Percentiles rank a stretch among this genome's conserved stretches.
Conservation (phyloP, 129 eudicot genomes). For the Pulicaria dysenterica region DNA sequence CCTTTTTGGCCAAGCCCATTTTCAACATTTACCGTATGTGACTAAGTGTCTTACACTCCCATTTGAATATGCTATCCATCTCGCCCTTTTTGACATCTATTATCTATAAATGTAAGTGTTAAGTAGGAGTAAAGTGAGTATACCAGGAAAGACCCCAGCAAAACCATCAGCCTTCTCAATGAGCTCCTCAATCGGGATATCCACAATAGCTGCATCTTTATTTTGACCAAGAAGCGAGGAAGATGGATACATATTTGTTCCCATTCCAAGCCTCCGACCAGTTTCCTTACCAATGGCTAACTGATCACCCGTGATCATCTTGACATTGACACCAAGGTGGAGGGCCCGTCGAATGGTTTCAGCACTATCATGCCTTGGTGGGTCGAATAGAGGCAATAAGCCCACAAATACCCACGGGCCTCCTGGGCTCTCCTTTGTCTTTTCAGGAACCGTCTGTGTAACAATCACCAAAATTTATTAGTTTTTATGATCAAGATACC, state of each 20-base stretch:
- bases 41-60: too few species aligned
- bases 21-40: background rate
- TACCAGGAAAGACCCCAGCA: constrained; percentile 95
- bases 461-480: background rate
- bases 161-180: constrained; percentile 94
- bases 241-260: constrained; percentile 92
- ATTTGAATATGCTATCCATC: background rate
- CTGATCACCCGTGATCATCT: constrained; percentile 98
- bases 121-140: background rate
- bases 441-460: constrained; percentile 74
- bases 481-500: background rate
- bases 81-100: background rate
- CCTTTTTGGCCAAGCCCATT: too few species aligned
- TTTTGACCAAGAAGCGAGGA: constrained; percentile 87
- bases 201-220: constrained; percentile 60
- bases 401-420: constrained; percentile 77
- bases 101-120: background rate
- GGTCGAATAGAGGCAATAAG: constrained; percentile 85
- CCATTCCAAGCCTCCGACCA: constrained; percentile 91
- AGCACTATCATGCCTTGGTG: constrained; percentile 96
- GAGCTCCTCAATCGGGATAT: constrained; percentile 78
- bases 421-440: constrained; percentile 79
- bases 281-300: constrained; percentile 97
- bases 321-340: constrained; percentile 86
- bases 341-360: constrained; percentile 88